Base-by-base conservation (phyloP, 1,284 basidiomycete genomes). In the Malassezia globosa region DNA sequence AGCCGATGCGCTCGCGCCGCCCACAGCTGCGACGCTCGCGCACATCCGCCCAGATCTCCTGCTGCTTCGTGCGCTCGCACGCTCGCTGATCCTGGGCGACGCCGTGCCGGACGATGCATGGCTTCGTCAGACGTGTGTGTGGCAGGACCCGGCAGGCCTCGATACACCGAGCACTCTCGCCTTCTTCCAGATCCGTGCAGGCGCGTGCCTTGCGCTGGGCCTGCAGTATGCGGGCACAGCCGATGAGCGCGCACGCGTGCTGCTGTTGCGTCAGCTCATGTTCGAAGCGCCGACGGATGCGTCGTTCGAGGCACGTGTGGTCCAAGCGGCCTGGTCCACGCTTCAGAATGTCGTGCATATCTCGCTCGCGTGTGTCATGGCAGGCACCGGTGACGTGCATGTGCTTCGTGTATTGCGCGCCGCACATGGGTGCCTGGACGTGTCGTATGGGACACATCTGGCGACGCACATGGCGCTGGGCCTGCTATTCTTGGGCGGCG, bases 331-430 rank as follows among this genome's bases (percentile, higher is more conserved):
- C 1, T 79, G 90, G n/a, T 79, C 87, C 16, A 85, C 90, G 61
- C 86, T 86, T 2, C 76, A 94, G 37, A 90, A 87, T 64, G 76
- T 90, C 23, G 83, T 94, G 50, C 83, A 86, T 0, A 77, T 95
- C 31, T 78, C 88, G 3, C 74, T 94, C 23, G 82, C 83, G 58
- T 84, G 92, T 77, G 83, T 96, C 42, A 88, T 96, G 84, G 86
- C 89, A 0, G 94, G 94, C 2, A 94, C 88, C 0, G 94, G 94
- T 10, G 88, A 97, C 69, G 80, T 96, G 37, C 84, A 84, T 42
- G 83, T 87, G 54, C 76, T 97, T 22, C 81, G 87, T 24, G 80
- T 88, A n/a, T 77, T 96, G 11, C 81, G 94, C 21, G 82, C 85
- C 63, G 82, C 85, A 3, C 95, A 90, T 66, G 90, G 88, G n/a